Percentiles rank a stretch among this genome's conserved stretches.
Evolutionary conservation across 2,329 filamentous ascomycete genomes (phyloP).

Genomic region (Ophiostoma novo-ulmi): DNA sequence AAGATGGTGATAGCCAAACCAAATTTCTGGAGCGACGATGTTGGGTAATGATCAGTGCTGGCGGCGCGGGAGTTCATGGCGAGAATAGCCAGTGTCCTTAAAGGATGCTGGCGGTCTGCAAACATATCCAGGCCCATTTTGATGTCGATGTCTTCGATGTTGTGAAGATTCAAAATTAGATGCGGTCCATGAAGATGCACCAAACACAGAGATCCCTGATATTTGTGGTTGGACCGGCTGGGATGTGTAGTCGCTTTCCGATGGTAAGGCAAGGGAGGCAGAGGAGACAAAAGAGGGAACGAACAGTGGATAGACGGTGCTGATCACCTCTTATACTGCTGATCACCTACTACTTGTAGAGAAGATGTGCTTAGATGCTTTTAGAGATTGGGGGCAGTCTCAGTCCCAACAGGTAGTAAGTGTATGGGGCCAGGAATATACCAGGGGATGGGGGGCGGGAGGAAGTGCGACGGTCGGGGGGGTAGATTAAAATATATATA

Average conservation of each 20-base stretch:
- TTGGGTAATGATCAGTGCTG: slow-evolving; percentile 17
- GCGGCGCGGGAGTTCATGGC: background rate
- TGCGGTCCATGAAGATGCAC: background rate
- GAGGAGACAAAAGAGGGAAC: background rate
- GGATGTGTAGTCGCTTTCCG: background rate
- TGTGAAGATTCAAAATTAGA: background rate
- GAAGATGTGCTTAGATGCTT: background rate
- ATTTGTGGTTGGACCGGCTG: background rate
- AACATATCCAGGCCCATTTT: background rate
- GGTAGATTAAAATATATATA: background rate
- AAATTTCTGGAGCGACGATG: slow-evolving; percentile 27
- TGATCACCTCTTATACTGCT: slow-evolving; percentile 18
- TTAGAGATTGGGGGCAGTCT: background rate
- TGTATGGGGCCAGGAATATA: background rate
- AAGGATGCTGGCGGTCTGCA: background rate
- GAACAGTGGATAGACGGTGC: background rate
- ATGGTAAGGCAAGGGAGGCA: background rate
- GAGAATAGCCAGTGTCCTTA: background rate
- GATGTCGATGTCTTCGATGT: background rate
- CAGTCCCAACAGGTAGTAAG: background rate
- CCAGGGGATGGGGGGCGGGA: slow-evolving; percentile 1
- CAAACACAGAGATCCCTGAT: background rate
- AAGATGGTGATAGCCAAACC: slow-evolving; percentile 31
- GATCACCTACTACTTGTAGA: slow-evolving; percentile 21
- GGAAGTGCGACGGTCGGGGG: background rate